Percentiles rank a stretch among this genome's conserved stretches.
phyloP scores from a whole-genome alignment of 2,329 filamentous ascomycete genomes.

The Fusarium staphyleae region DNA sequence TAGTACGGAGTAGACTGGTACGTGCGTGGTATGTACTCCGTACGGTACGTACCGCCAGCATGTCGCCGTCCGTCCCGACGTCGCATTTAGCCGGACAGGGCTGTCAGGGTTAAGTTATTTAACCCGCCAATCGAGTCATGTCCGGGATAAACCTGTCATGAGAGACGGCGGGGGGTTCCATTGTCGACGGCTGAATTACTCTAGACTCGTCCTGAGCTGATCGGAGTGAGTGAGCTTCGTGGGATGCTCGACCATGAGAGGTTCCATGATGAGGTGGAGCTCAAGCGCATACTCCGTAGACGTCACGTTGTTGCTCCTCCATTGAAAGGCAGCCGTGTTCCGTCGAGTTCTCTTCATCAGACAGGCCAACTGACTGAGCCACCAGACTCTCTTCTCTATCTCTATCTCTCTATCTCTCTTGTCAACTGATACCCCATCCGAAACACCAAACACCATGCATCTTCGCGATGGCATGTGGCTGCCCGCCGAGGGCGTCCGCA shows the following conservation, averaged over 20 bases:
- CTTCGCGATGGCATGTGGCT: constrained; percentile 65
- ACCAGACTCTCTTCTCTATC: too few relatives aligned
- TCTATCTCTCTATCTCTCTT: too few relatives aligned
- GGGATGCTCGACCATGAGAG: constrained; percentile 9
- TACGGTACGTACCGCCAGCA: too few relatives aligned
- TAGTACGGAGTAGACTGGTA: too few relatives aligned
- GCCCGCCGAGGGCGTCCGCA: constrained; percentile 63
- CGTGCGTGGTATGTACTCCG: too few relatives aligned
- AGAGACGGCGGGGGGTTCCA: constrained; percentile 34
- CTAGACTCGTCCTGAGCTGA: not conserved
- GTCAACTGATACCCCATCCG: too few relatives aligned
- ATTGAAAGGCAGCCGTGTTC: constrained; percentile 19
- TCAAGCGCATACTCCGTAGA: too few relatives aligned
- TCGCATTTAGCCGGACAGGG: too few relatives aligned
- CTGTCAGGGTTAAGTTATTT: not conserved
- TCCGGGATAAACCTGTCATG: too few relatives aligned
- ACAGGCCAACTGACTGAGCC: constrained; percentile 19
- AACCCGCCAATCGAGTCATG: too few relatives aligned
- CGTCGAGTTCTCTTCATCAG: not conserved
- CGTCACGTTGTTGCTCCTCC: not conserved
- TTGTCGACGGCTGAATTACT: constrained; percentile 38
- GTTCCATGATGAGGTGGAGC: constrained; percentile 32
- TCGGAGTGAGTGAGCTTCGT: too few relatives aligned
- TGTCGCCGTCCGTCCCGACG: too few relatives aligned
- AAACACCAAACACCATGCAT: constrained; percentile 42